Conservation (phyloP, 2,329 filamentous ascomycete species). For the Alternaria panax region DNA sequence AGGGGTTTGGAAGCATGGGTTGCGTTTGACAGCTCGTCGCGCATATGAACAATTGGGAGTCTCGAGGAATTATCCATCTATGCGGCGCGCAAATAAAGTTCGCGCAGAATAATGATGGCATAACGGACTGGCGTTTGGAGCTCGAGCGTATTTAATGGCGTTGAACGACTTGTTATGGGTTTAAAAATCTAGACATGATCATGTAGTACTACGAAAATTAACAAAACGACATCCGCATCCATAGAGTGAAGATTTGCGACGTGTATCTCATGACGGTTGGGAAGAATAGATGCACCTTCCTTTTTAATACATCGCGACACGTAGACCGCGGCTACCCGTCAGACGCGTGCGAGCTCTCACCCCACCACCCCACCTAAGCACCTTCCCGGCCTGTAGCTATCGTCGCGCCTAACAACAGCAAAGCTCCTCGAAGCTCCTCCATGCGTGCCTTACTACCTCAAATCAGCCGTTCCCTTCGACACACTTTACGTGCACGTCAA, state of each 20-base stretch:
- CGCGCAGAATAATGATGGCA: background rate
- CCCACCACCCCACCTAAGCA: conserved; percentile 41
- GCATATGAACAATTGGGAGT: background rate
- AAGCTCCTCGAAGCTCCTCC: conserved; percentile 21
- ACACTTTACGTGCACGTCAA: conserved; percentile 1
- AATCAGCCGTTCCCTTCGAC: conserved; percentile 16
- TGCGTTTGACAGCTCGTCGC: background rate
- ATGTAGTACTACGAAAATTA: conserved; percentile 13
- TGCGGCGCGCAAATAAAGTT: background rate
- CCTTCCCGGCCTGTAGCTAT: conserved; percentile 19
- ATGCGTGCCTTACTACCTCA: conserved; percentile 18
- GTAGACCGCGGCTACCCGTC: conserved; percentile 35
- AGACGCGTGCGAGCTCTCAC: conserved; percentile 18
- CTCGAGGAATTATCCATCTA: background rate
- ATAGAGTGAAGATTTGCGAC: background rate
- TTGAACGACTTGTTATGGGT: conserved; percentile 1
- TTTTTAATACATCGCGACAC: conserved; percentile 16
- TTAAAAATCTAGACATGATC: conserved; percentile 13
- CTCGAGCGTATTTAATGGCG: conserved; percentile 5
- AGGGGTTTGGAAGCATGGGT: background rate
- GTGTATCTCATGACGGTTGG: background rate
- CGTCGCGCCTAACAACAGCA: conserved; percentile 18
- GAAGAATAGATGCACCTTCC: conserved; percentile 24
- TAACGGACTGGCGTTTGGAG: conserved; percentile 18
- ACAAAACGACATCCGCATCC: background rate